phyloP scores from a whole-genome alignment of 2,329 filamentous ascomycete genomes.

The Penicillium sclerotigenum region DNA sequence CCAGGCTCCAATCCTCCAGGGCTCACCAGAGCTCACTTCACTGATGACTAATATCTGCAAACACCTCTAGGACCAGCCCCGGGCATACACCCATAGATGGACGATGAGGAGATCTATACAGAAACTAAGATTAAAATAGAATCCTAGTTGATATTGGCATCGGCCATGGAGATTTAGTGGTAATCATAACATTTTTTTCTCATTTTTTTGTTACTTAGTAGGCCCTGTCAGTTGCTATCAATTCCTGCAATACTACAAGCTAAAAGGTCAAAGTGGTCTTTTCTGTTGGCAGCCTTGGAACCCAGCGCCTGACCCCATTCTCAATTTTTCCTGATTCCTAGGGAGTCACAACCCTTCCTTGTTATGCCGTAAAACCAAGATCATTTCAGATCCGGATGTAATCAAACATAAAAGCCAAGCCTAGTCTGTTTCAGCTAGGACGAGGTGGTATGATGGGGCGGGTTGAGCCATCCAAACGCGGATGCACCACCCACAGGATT shows the following conservation, averaged over 20 bases:
- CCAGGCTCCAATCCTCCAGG: background rate
- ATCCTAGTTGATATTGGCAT: background rate
- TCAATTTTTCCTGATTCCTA: background rate
- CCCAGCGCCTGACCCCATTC: background rate
- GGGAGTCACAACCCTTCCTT: background rate
- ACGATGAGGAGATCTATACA: too few relatives aligned
- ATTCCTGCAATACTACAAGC: background rate
- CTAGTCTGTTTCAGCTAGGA: constrained; percentile 28
- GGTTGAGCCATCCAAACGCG: constrained; percentile 88
- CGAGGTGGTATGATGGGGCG: constrained; percentile 24
- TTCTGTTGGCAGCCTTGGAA: background rate
- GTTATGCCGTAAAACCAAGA: background rate
- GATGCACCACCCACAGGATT: constrained; percentile 92
- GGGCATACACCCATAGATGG: too few relatives aligned
- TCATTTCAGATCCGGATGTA: background rate
- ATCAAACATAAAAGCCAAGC: constrained; percentile 6
- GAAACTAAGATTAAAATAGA: too few relatives aligned
- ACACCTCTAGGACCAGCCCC: too few relatives aligned
- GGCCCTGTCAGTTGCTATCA: background rate
- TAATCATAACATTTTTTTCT: background rate
- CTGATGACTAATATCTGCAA: background rate
- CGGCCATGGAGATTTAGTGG: background rate
- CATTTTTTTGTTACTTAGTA: background rate
- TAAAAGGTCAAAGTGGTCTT: background rate
- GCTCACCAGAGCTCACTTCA: background rate